These are phyloP conservation scores for Bombardia bombarda DNA, from an alignment of 495 filamentous ascomycete genomes.

Conservation along the genomic window DNA sequence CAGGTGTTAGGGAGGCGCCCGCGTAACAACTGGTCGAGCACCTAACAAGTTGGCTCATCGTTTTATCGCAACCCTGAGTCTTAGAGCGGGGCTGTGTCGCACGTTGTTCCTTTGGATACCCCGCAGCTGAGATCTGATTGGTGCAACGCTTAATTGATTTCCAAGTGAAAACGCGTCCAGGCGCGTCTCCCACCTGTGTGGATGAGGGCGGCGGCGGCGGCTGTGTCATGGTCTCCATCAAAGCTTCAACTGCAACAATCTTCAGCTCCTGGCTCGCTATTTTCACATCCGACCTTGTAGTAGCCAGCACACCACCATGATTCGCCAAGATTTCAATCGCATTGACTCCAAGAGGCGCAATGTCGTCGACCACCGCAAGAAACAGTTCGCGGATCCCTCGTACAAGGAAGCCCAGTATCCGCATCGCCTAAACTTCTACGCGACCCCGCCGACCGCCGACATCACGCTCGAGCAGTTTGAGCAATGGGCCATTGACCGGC, in stretches of 20 bases:
- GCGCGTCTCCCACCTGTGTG: slow-evolving; percentile 1
- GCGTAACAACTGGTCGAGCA: too few species aligned
- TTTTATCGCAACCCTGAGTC: too few species aligned
- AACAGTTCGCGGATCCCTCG: slow-evolving; percentile 67
- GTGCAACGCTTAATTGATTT: slow-evolving; percentile 6
- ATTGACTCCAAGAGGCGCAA: slow-evolving; percentile 75
- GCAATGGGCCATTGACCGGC: slow-evolving; percentile 95
- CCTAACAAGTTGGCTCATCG: too few species aligned
- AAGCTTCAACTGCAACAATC: not conserved
- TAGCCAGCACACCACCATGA: slow-evolving; percentile 45
- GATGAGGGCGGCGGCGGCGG: too few species aligned
- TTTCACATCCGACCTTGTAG: not conserved
- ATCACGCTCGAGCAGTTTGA: slow-evolving; percentile 98
- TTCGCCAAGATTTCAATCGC: slow-evolving; percentile 61
- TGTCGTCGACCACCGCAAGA: slow-evolving; percentile 69
- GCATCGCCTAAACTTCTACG: slow-evolving; percentile 88
- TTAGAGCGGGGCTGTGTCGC: too few species aligned
- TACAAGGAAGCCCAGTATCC: slow-evolving; percentile 71
- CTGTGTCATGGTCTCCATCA: not conserved
- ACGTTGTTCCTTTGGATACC: too few species aligned
- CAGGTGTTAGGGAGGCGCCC: too few species aligned
- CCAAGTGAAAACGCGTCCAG: slow-evolving; percentile 2
- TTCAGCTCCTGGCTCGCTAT: not conserved
- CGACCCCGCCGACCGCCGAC: slow-evolving; percentile 78
- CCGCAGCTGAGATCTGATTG: too few species aligned